Conservation (phyloP, 2,329 filamentous ascomycete species). For the Helotiales sp. region DNA sequence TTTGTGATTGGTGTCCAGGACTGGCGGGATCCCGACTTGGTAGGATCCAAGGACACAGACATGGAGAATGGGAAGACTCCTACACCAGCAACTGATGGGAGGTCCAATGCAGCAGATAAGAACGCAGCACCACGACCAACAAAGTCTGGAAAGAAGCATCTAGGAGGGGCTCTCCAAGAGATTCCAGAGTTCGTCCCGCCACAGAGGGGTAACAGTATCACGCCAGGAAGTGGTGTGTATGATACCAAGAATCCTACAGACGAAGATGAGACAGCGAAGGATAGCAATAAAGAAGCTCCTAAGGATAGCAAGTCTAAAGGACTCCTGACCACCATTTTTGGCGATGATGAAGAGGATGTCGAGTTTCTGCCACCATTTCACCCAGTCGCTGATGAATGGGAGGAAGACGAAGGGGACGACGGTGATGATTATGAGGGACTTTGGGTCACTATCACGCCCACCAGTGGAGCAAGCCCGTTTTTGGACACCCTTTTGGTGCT, state of each 20-base stretch:
- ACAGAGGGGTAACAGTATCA: slow-evolving; percentile 66
- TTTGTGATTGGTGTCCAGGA: slow-evolving; percentile 86
- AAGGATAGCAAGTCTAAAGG: slow-evolving; percentile 35
- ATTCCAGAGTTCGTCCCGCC: slow-evolving; percentile 34
- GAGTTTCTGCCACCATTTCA: slow-evolving; percentile 28
- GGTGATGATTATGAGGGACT: slow-evolving; percentile 69
- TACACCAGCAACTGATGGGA: slow-evolving; percentile 29
- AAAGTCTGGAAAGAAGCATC: slow-evolving; percentile 28
- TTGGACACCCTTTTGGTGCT: slow-evolving; percentile 95
- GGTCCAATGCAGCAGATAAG: slow-evolving; percentile 30
- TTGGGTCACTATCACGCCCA: slow-evolving; percentile 95
- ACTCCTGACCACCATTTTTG: slow-evolving; percentile 52
- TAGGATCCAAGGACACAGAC: slow-evolving; percentile 41
- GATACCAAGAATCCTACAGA: slow-evolving; percentile 25
- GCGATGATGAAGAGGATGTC: slow-evolving; percentile 42
- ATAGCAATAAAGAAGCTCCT: slow-evolving; percentile 15
- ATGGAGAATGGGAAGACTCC: slow-evolving; percentile 30
- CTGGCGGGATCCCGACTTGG: slow-evolving; percentile 77
- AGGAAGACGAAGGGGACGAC: slow-evolving; percentile 36
- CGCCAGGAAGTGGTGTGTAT: slow-evolving; percentile 74
- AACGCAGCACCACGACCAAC: slow-evolving; percentile 17
- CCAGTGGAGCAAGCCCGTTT: slow-evolving; percentile 86
- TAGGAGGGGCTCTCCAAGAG: slow-evolving; percentile 30
- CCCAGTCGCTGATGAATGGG: slow-evolving; percentile 10
- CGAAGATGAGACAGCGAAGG: slow-evolving; percentile 32